Conservation (phyloP, 768 basidiomycete species). For the Albatrellus ellisii region DNA sequence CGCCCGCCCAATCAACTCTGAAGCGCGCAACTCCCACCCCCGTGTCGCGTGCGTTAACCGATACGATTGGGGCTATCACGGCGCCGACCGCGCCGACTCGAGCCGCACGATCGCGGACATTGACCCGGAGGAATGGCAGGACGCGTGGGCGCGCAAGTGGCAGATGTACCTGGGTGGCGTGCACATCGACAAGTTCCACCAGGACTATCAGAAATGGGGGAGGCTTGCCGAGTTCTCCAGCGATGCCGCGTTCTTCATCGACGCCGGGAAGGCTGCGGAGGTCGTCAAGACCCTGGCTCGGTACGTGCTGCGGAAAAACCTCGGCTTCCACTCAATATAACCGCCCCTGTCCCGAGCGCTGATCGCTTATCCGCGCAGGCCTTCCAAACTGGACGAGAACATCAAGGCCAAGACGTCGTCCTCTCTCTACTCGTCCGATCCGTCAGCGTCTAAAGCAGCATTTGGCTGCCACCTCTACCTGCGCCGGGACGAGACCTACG, state of each 20-base stretch:
- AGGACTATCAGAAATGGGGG: conserved; percentile 8
- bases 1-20: conserved; percentile 4
- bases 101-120: conserved; percentile 9
- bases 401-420: conserved; percentile 5
- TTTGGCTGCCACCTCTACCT: conserved; percentile 11
- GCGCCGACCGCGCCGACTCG: conserved; percentile 6
- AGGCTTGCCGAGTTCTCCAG: conserved; percentile 8
- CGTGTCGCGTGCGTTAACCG: conserved; percentile 8
- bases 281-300: conserved; percentile 8
- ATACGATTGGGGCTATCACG: conserved; percentile 8
- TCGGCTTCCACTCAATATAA: too few species aligned
- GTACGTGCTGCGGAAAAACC: not conserved
- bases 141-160: conserved; percentile 10
- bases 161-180: conserved; percentile 12
- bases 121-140: conserved; percentile 11
- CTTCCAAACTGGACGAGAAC: conserved; percentile 8
- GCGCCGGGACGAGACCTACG: conserved; percentile 4
- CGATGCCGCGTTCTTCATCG: conserved; percentile 8
- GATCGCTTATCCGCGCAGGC: conserved; percentile 1
- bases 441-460: not conserved
- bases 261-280: conserved; percentile 8
- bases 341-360: not conserved
- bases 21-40: conserved; percentile 1
- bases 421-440: conserved; percentile 2
- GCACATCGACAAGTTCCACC: conserved; percentile 3